phyloP scores from a whole-genome alignment of 805 yeast species.

The Zygosaccharomyces lentus region DNA sequence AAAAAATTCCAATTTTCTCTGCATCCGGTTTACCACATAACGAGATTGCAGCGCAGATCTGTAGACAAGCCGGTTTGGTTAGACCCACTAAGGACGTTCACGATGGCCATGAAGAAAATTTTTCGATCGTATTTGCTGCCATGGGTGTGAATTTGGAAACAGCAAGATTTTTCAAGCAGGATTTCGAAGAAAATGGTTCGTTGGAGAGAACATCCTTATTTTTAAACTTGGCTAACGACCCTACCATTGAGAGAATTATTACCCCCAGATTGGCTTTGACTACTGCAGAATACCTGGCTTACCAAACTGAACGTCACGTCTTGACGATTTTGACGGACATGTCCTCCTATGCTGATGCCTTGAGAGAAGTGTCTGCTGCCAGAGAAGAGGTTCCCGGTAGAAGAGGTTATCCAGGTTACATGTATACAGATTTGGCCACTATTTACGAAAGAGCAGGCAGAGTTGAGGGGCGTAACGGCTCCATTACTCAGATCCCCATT shows the following conservation, averaged over 20 bases:
- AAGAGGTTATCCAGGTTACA: slow-evolving; percentile 99
- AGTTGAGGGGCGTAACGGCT: slow-evolving; percentile 99
- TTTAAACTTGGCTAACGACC: slow-evolving; percentile 97
- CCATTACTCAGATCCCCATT: slow-evolving; percentile 98
- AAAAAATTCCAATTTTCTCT: slow-evolving; percentile 97
- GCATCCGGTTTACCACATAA: slow-evolving; percentile 99
- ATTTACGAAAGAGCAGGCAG: slow-evolving; percentile 99
- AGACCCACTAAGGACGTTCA: slow-evolving; percentile 99
- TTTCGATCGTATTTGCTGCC: slow-evolving; percentile 98
- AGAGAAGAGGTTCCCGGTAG: slow-evolving; percentile 99
- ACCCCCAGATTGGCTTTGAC: slow-evolving; percentile 99
- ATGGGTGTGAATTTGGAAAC: slow-evolving; percentile 99
- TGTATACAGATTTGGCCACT: slow-evolving; percentile 99
- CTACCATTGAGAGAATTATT: slow-evolving; percentile 98
- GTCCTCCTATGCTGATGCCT: slow-evolving; percentile 99
- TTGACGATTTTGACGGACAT: slow-evolving; percentile 96
- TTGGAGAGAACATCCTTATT: slow-evolving; percentile 96
- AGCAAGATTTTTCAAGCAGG: slow-evolving; percentile 97
- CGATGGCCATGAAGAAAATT: slow-evolving; percentile 99
- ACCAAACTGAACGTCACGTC: slow-evolving; percentile 98
- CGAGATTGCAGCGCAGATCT: slow-evolving; percentile 99
- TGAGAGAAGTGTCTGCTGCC: slow-evolving; percentile 99
- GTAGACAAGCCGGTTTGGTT: slow-evolving; percentile 99
- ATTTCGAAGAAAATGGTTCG: slow-evolving; percentile 98
- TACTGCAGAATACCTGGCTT: slow-evolving; percentile 97